Evolutionary conservation across 106 monocot species (phyloP), one percentile per base, ranked within the genome.

Genomic region (Acorus gramineus): DNA sequence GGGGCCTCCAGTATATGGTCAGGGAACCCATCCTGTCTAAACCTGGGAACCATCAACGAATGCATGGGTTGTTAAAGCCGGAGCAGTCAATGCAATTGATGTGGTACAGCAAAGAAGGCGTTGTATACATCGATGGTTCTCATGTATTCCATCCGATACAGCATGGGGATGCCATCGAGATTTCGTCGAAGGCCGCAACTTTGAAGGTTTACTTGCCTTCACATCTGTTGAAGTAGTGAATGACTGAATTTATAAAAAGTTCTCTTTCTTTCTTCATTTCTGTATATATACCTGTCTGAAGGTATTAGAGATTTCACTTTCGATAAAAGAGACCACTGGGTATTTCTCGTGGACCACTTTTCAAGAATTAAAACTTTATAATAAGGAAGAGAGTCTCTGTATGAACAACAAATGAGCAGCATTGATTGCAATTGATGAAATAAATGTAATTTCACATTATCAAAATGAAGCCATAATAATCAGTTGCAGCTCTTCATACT

Each of bases 1-100:
- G n/a, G 10, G 88, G 91, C 46, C 82, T 98, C 58, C 91, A 98
- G 66, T 92, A 85, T 43, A 98, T 91, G 85, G 85, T 91, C 54
- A 83, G 96, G 70, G 96, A 98, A 56, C 91, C 96, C 49, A 87
- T 91, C 57, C 72, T 67, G 3, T 77, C 81, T 2, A 73, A 56
- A 57, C 51, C 50, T 47, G 8, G n/a, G 2, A 77, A 85, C 44
- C 44, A 64, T 8, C 70, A 65, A 45, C 43, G 69, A 42, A 81
- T 98, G 88, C 96, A 92, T 79, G 85, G 87, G 3, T 73, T 79
- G 7, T 42, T 98, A 9, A 77, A 83, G 69, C 55, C 71, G 2
- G 63, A 68, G 28, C 68, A 98, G 45, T 65, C 49, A 3, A 76
- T 98, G 63, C 59, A 65, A 53, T 54, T 80, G 47, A 57, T 69